Percentiles rank a stretch among this genome's conserved stretches.
Evolutionary conservation across 495 filamentous ascomycete genomes (phyloP).

Genomic region (Wilcoxina mikolae): DNA sequence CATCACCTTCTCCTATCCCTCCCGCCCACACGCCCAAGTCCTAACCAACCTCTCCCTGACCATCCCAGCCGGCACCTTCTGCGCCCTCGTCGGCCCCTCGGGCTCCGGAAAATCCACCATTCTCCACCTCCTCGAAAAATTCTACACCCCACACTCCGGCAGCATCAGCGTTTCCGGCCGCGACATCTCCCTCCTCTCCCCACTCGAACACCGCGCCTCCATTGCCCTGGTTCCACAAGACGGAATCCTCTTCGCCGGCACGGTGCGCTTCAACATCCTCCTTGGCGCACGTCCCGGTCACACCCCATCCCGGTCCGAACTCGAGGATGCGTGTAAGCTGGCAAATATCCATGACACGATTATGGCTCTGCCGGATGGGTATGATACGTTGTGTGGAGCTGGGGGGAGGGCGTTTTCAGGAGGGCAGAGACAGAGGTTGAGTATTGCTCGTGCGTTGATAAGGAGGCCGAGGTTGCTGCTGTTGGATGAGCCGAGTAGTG

Average conservation of each 20-base stretch:
- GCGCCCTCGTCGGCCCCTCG: conserved; percentile 44
- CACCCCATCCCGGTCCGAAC: conserved; percentile 28
- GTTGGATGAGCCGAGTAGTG: conserved; percentile 60
- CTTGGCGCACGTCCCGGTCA: conserved; percentile 32
- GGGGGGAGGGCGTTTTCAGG: conserved; percentile 46
- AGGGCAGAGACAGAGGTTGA: conserved; percentile 49
- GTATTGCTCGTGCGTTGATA: conserved; percentile 50
- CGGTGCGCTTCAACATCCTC: conserved; percentile 41
- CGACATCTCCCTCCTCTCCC: conserved; percentile 33
- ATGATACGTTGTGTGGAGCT: conserved; percentile 34
- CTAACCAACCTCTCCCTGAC: conserved; percentile 32
- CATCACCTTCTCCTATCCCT: conserved; percentile 38
- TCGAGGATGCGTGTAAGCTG: conserved; percentile 30
- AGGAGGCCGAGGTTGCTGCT: conserved; percentile 53
- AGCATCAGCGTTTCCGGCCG: conserved; percentile 38
- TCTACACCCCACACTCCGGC: conserved; percentile 37
- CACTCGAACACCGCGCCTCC: conserved; percentile 31
- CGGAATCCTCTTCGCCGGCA: conserved; percentile 38
- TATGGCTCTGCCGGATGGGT: conserved; percentile 31
- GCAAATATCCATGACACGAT: conserved; percentile 31
- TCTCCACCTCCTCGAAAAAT: conserved; percentile 38
- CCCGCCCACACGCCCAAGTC: conserved; percentile 37
- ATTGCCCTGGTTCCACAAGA: conserved; percentile 51
- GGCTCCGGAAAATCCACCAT: conserved; percentile 51
- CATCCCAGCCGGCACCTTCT: conserved; percentile 36